Conservation (phyloP, 2,329 filamentous ascomycete species). For the Xylariomycetidae sp. region DNA sequence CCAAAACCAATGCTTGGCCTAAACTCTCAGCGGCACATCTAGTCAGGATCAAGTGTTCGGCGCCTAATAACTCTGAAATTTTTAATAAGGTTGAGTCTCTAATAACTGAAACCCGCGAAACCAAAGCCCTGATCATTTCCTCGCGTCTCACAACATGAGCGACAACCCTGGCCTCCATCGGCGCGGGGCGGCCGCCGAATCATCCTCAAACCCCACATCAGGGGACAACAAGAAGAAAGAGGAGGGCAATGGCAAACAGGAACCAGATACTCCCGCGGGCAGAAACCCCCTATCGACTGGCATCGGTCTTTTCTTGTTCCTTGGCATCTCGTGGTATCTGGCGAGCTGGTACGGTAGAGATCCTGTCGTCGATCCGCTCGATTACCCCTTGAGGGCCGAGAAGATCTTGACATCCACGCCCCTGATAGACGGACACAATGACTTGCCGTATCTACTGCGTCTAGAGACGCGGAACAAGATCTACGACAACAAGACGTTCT, state of each 20-base stretch:
- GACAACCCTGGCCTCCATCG: not conserved
- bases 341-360: constrained; percentile 6
- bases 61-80: no score
- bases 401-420: constrained; percentile 14
- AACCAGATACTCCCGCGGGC: constrained; percentile 2
- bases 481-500: constrained; percentile 9
- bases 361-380: constrained; percentile 11
- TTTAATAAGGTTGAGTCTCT: no score
- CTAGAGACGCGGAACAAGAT: constrained; percentile 19
- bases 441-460: constrained; percentile 18
- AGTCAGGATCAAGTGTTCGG: no score
- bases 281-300: constrained; percentile 4
- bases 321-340: constrained; percentile 3
- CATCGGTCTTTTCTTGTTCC: constrained; percentile 5
- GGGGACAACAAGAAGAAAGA: not conserved
- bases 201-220: not conserved
- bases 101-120: no score
- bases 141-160: no score
- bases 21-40: no score
- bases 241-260: no score
- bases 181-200: no score
- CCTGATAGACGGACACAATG: constrained; percentile 21
- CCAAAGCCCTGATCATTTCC: no score
- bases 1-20: no score
- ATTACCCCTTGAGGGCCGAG: constrained; percentile 14